Evolutionary conservation across 1,139 yeast species (phyloP), one percentile per base, ranked within the genome.

Genomic region (Geotrichum australiense): DNA sequence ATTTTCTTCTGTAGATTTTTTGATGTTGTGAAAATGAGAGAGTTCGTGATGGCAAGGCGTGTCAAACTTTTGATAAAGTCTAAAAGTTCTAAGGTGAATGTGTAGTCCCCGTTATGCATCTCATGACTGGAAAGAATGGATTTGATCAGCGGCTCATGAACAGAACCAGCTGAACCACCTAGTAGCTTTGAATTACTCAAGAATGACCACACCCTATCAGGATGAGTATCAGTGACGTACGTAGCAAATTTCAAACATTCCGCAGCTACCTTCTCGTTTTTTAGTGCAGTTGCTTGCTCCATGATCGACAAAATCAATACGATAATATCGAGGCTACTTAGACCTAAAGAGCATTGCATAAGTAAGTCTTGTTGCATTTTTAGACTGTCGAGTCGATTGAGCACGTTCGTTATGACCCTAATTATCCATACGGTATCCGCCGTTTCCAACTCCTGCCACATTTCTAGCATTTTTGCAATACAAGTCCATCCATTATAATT

Each of bases 161-260:
- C 24, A 31, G n/a, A 11, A 8, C 15, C 35, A 0, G 87, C 86
- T 47, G 75, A 73, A 40, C 71, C 70, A 12, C 81, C 78, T 2
- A 85, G 64, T 21, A 86, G 63, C 16, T 77, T 73, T 1, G 94
- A 80, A 43, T 78, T 75, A 14, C 78, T 72, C 14, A 87, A 61
- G 53, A 78, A 83, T 0, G 87, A 74, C 95, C 96, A 87, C 2
- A 87, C 81, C 48, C 87, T 66, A 49, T 73, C 71, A 0, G 94
- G 75, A 35, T 70, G 71, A 5, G 74, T 63, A 29, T 66, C 65
- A 29, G 69, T 64, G 41, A 76, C 65, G 2, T 71, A 64, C 3
- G 70, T 62, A 28, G 85, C 63, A 36, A 85, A 71, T 11, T 70
- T 63, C 18, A 78, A 58, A 8, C 80, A 67, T 0, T 70, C 59